phyloP scores from a whole-genome alignment of 2,329 filamentous ascomycete genomes.

The Botrytis fragariae region DNA sequence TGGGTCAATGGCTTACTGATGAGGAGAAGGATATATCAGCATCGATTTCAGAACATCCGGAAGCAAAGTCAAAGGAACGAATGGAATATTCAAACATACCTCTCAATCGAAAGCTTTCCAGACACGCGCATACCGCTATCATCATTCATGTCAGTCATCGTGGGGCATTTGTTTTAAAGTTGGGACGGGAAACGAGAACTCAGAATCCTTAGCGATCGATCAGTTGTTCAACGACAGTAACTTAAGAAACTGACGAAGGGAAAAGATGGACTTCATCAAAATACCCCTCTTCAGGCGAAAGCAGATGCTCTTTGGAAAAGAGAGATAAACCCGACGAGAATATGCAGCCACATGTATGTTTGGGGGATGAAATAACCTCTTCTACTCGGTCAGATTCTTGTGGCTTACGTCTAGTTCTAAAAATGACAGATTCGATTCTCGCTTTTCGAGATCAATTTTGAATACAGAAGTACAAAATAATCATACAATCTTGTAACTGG shows the following conservation, averaged over 20 bases:
- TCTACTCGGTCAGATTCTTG: background rate
- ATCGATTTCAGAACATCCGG: background rate
- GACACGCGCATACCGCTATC: background rate
- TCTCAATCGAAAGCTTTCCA: rapidly evolving
- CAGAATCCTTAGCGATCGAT: background rate
- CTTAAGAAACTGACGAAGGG: background rate
- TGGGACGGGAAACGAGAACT: background rate
- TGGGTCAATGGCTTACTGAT: background rate
- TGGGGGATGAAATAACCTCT: background rate
- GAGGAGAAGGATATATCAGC: background rate
- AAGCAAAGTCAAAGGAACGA: background rate
- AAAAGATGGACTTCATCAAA: background rate
- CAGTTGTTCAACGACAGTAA: background rate
- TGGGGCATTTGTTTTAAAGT: background rate
- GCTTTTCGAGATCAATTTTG: background rate
- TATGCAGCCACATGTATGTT: background rate
- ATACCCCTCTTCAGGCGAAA: background rate
- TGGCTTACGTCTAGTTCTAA: background rate
- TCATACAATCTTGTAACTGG: background rate
- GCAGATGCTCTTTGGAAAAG: background rate
- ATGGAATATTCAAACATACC: background rate
- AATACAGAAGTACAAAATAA: background rate
- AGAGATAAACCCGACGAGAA: background rate
- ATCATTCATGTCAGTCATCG: background rate
- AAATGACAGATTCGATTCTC: background rate